A percentile compares a stretch with the other conserved stretches of the same genome.
Evolutionary conservation across 2,329 filamentous ascomycete genomes (phyloP).

Genomic region (Raffaelea deltoideospora): DNA sequence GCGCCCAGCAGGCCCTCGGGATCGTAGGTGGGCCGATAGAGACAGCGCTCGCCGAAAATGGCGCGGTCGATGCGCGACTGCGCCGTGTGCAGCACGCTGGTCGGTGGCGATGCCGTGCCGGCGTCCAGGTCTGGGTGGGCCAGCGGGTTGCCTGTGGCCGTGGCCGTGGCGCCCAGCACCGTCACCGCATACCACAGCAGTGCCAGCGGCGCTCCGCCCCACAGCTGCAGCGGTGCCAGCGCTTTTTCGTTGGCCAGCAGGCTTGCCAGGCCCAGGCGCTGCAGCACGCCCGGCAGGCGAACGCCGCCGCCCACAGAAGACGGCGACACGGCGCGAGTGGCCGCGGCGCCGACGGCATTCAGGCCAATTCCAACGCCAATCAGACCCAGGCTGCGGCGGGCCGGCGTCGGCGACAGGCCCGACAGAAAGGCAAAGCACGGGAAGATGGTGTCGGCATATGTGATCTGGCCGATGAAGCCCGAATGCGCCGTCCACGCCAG

Average conservation of each 20-base stretch:
- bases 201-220: neutral
- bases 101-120: too few species aligned
- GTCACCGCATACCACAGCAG: neutral
- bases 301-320: neutral
- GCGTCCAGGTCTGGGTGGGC: neutral
- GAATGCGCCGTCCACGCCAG: neutral
- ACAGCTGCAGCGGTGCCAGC: neutral
- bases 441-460: slow-evolving; percentile 1
- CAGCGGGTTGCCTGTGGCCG: neutral
- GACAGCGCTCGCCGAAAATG: neutral
- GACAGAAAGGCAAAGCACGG: slow-evolving; percentile 1
- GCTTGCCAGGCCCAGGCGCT: neutral
- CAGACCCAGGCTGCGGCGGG: neutral
- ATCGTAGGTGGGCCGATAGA: neutral
- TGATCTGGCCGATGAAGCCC: neutral
- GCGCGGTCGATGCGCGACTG: neutral
- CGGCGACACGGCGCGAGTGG: neutral
- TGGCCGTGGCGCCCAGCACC: neutral
- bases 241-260: neutral
- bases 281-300: neutral
- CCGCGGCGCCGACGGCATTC: neutral
- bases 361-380: neutral
- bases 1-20: slow-evolving; percentile 1
- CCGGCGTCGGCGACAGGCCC: neutral
- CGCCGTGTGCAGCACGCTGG: neutral